These are phyloP conservation scores for Sinapis alba DNA, from an alignment of 441 rosid genomes.

Conservation along the genomic window DNA sequence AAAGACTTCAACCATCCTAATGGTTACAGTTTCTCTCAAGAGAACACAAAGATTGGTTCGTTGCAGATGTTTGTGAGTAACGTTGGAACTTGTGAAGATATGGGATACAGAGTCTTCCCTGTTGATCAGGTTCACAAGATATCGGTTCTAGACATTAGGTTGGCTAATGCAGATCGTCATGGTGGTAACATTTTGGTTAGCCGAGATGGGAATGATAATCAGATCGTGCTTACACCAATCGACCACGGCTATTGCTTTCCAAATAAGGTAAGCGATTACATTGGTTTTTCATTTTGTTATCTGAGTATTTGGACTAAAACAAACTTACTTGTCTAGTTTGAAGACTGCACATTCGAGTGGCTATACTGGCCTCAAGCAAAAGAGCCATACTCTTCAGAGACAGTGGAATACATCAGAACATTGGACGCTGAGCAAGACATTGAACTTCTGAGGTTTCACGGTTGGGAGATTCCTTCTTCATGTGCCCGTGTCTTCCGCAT, in stretches of 20 bases:
- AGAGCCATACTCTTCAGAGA: slow-evolving; percentile 55
- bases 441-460: slow-evolving; percentile 53
- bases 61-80: slow-evolving; percentile 71
- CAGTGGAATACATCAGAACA: slow-evolving; percentile 55
- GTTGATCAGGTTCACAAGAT: slow-evolving; percentile 77
- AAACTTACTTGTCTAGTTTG: slow-evolving; percentile 49
- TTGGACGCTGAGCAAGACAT: slow-evolving; percentile 65
- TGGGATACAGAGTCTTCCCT: slow-evolving; percentile 65
- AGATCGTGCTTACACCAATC: slow-evolving; percentile 62
- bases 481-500: slow-evolving; percentile 54
- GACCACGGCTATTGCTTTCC: slow-evolving; percentile 91
- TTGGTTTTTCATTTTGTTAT: not conserved
- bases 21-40: slow-evolving; percentile 45
- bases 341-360: slow-evolving; percentile 88
- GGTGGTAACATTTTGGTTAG: slow-evolving; percentile 72
- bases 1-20: slow-evolving; percentile 64
- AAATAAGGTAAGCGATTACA: slow-evolving; percentile 47
- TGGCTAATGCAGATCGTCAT: slow-evolving; percentile 84
- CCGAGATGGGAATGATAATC: slow-evolving; percentile 50
- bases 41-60: slow-evolving; percentile 71
- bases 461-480: slow-evolving; percentile 58
- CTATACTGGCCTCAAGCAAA: slow-evolving; percentile 86
- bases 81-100: slow-evolving; percentile 74
- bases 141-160: slow-evolving; percentile 69
- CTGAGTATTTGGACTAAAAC: not conserved